Conservation (phyloP, 1,284 basidiomycete species). For the Sanghuangporus baumii region DNA sequence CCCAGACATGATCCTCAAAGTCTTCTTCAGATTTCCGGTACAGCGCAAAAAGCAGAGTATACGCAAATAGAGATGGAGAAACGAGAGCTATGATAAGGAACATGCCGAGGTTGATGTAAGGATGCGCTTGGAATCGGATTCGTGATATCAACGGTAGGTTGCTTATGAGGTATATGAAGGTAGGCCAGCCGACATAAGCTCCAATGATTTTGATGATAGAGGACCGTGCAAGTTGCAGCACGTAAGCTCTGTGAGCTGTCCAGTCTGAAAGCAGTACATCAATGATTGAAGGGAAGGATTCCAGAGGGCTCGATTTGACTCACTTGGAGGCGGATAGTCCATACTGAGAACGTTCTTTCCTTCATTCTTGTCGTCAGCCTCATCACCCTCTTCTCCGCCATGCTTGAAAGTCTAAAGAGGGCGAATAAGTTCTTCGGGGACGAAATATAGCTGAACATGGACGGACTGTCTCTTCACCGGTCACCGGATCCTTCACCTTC, state of each 20-base stretch:
- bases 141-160: constrained; percentile 23
- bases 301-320: constrained; percentile 11
- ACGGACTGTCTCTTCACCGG: constrained; percentile 18
- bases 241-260: constrained; percentile 25
- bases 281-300: background rate
- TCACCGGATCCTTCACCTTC: constrained; percentile 19
- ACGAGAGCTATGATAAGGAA: constrained; percentile 21
- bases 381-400: constrained; percentile 5
- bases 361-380: constrained; percentile 20
- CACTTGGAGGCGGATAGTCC: constrained; percentile 29
- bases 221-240: constrained; percentile 22
- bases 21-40: constrained; percentile 26
- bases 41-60: constrained; percentile 28
- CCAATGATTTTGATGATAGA: constrained; percentile 24
- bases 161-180: background rate
- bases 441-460: background rate
- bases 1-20: constrained; percentile 32
- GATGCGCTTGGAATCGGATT: constrained; percentile 21
- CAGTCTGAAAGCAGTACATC: constrained; percentile 24
- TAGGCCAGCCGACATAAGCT: constrained; percentile 22
- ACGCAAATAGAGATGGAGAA: constrained; percentile 26
- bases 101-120: background rate
- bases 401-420: constrained; percentile 10
- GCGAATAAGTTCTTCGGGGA: background rate
- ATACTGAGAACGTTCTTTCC: constrained; percentile 29